Conservation (phyloP, 257 asterid genomes). For the Fraxinus pennsylvanica region DNA sequence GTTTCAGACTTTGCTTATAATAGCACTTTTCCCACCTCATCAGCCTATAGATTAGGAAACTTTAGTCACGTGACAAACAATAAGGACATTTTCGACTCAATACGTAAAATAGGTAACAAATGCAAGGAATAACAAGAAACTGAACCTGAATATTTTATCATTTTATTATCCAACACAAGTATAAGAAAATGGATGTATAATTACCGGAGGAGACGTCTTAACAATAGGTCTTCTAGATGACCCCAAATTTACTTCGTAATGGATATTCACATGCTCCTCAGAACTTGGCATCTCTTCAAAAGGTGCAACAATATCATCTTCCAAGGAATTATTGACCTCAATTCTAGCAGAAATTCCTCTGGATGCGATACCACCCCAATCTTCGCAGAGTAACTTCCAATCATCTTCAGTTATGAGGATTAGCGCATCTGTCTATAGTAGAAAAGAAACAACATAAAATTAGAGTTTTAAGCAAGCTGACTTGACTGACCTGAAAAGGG, state of each 20-base stretch:
- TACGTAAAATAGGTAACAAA: neutral
- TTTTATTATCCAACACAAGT: slow-evolving; percentile 20
- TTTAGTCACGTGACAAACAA: slow-evolving; percentile 8
- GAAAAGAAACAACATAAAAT: slow-evolving; percentile 21
- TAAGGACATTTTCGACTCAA: slow-evolving; percentile 3
- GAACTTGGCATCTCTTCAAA: slow-evolving; percentile 47
- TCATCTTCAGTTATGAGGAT: slow-evolving; percentile 72
- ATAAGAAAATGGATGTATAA: slow-evolving; percentile 20
- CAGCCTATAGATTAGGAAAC: slow-evolving; percentile 10
- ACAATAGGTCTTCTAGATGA: slow-evolving; percentile 48
- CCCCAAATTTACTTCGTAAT: slow-evolving; percentile 46
- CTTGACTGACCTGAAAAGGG: slow-evolving; percentile 12
- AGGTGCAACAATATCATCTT: slow-evolving; percentile 44
- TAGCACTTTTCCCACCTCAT: neutral
- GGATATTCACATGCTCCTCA: slow-evolving; percentile 46
- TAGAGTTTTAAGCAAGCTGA: slow-evolving; percentile 23
- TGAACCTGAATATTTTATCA: slow-evolving; percentile 13
- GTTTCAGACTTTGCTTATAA: slow-evolving; percentile 13
- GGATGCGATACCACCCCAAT: slow-evolving; percentile 74
- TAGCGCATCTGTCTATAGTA: slow-evolving; percentile 67
- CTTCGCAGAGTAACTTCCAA: slow-evolving; percentile 86
- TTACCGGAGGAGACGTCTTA: slow-evolving; percentile 83
- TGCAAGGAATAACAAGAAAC: slow-evolving; percentile 12
- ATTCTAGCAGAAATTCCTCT: slow-evolving; percentile 67
- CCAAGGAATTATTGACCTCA: slow-evolving; percentile 45